These are phyloP conservation scores for Fraxinus floribunda DNA, from an alignment of 305 asterid species.

Conservation along the genomic window DNA sequence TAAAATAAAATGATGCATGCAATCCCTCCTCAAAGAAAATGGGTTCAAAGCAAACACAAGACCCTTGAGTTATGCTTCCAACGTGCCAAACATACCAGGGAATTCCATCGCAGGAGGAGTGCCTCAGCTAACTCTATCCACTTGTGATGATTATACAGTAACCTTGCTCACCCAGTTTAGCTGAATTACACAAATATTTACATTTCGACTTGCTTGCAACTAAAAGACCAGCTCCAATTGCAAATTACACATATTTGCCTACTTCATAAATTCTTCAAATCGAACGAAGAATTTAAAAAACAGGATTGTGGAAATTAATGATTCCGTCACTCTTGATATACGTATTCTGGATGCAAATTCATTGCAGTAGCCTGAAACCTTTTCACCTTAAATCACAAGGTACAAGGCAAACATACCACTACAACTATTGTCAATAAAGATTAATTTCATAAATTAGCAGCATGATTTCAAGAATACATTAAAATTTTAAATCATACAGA, in stretches of 20 bases:
- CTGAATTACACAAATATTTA: neutral
- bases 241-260: neutral
- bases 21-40: neutral
- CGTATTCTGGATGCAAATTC: neutral
- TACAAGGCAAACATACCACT: neutral
- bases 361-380: neutral
- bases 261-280: neutral
- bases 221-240: neutral
- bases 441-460: neutral
- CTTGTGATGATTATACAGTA: neutral
- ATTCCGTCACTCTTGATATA: neutral
- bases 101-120: neutral
- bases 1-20: neutral
- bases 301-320: neutral
- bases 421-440: neutral
- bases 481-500: neutral
- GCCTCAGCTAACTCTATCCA: neutral
- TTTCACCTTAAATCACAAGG: neutral
- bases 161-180: neutral
- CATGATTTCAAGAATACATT: neutral
- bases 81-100: neutral
- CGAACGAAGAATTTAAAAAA: neutral
- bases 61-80: neutral
- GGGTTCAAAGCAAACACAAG: neutral
- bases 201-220: neutral